phyloP scores from a whole-genome alignment of 768 basidiomycete species.

The Lentinula guzmanii region DNA sequence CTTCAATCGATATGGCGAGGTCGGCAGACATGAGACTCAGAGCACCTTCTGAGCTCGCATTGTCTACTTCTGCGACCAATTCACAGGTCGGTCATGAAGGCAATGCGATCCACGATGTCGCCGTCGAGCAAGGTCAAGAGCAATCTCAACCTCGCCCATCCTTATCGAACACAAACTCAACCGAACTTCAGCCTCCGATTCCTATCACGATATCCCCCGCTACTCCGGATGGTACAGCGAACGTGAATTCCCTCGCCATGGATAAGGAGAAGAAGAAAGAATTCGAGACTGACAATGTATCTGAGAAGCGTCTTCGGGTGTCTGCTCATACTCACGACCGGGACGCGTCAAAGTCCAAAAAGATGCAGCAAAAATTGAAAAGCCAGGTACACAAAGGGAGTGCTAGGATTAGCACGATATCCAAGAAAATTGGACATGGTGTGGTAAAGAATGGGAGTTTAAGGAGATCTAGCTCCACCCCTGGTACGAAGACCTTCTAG shows the following conservation, averaged over 20 bases:
- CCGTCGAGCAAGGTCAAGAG: not conserved
- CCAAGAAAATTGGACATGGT: constrained; percentile 69
- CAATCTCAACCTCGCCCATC: not conserved
- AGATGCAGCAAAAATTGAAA: constrained; percentile 71
- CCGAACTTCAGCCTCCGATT: constrained; percentile 21
- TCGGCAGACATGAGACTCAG: constrained; percentile 21
- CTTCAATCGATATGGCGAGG: constrained; percentile 13
- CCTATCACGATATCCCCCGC: constrained; percentile 63
- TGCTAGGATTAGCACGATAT: constrained; percentile 68
- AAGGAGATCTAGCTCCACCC: constrained; percentile 60
- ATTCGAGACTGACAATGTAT: constrained; percentile 23
- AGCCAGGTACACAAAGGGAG: constrained; percentile 69
- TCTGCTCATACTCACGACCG: constrained; percentile 21
- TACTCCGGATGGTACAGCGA: constrained; percentile 36
- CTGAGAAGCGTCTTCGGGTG: constrained; percentile 21
- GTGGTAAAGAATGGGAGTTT: constrained; percentile 51
- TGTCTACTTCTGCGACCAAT: constrained; percentile 10
- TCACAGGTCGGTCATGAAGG: constrained; percentile 7
- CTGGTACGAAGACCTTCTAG: constrained; percentile 36
- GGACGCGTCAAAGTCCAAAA: constrained; percentile 59
- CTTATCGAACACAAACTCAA: not conserved
- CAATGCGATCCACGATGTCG: not conserved
- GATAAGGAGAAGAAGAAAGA: constrained; percentile 9
- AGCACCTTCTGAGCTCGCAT: constrained; percentile 20
- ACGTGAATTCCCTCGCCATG: constrained; percentile 4